These are phyloP conservation scores for Carnegiea gigantea DNA, from an alignment of 179 eudicot species.

Conservation along the genomic window DNA sequence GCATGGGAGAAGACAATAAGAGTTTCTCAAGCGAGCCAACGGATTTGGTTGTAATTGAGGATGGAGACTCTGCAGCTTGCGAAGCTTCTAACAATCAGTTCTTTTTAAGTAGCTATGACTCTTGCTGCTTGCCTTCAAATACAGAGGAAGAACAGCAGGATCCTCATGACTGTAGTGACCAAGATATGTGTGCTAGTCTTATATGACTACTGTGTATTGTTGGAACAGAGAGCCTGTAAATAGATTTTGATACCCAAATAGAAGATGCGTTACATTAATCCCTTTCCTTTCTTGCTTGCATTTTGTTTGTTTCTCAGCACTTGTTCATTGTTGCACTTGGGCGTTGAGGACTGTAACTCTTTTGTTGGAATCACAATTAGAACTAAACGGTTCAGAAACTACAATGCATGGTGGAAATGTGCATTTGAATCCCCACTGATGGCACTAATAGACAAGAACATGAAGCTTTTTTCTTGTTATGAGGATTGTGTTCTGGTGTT, in stretches of 20 bases:
- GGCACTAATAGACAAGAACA: not conserved
- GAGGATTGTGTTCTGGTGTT: not conserved
- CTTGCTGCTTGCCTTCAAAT: slow-evolving; percentile 27
- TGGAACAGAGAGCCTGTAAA: slow-evolving; percentile 13
- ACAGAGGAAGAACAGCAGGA: slow-evolving; percentile 29
- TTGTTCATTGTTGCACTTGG: not conserved
- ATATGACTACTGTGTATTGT: slow-evolving; percentile 30
- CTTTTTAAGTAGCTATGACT: slow-evolving; percentile 31
- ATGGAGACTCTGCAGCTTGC: slow-evolving; percentile 20
- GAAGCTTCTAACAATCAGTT: slow-evolving; percentile 26
- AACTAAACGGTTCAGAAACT: not conserved
- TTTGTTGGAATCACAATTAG: not conserved
- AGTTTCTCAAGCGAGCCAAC: slow-evolving; percentile 24
- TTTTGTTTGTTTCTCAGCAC: not conserved
- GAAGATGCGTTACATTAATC: not conserved
- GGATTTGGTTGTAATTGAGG: slow-evolving; percentile 26
- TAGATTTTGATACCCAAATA: slow-evolving; percentile 7
- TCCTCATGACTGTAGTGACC: slow-evolving; percentile 19
- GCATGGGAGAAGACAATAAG: slow-evolving; percentile 23
- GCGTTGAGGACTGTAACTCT: slow-evolving; percentile 5
- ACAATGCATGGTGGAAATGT: not conserved
- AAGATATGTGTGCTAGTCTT: slow-evolving; percentile 43
- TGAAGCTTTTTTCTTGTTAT: not conserved
- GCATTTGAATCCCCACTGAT: not conserved
- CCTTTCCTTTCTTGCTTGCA: slow-evolving; percentile 1